A percentile compares a stretch with the other conserved stretches of the same genome.
phyloP scores from a whole-genome alignment of 768 basidiomycete genomes.

The Suillus placidus region DNA sequence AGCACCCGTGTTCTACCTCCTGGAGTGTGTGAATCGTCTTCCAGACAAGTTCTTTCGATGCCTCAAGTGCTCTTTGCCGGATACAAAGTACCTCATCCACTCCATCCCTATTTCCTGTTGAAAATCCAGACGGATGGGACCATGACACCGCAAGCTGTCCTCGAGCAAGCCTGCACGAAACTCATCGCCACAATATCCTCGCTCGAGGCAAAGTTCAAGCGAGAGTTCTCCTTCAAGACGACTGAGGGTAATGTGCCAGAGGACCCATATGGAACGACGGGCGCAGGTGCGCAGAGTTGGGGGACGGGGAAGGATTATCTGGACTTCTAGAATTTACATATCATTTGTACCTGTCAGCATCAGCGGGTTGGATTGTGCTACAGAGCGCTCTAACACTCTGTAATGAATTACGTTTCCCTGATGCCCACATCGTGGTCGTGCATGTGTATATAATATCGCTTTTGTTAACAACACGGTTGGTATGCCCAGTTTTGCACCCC shows the following conservation, averaged over 20 bases:
- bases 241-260: constrained; percentile 53
- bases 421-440: background rate
- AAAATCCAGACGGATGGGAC: constrained; percentile 95
- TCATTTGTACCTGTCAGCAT: constrained; percentile 4
- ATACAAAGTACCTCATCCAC: constrained; percentile 96
- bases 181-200: constrained; percentile 73
- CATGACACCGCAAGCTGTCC: constrained; percentile 76
- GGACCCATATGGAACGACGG: constrained; percentile 52
- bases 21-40: constrained; percentile 7
- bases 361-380: too few relatives aligned
- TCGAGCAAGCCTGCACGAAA: constrained; percentile 82
- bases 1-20: constrained; percentile 16
- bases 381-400: too few relatives aligned
- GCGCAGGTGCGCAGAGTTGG: constrained; percentile 47
- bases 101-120: constrained; percentile 91
- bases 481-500: background rate
- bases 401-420: too few relatives aligned
- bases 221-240: constrained; percentile 81
- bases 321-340: constrained; percentile 45
- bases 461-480: too few relatives aligned
- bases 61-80: constrained; percentile 93
- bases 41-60: constrained; percentile 87
- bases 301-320: constrained; percentile 54
- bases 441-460: background rate
- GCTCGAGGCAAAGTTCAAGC: constrained; percentile 76